Evolutionary conservation across 2,329 filamentous ascomycete genomes (phyloP).

Genomic region (Colletotrichum lini): DNA sequence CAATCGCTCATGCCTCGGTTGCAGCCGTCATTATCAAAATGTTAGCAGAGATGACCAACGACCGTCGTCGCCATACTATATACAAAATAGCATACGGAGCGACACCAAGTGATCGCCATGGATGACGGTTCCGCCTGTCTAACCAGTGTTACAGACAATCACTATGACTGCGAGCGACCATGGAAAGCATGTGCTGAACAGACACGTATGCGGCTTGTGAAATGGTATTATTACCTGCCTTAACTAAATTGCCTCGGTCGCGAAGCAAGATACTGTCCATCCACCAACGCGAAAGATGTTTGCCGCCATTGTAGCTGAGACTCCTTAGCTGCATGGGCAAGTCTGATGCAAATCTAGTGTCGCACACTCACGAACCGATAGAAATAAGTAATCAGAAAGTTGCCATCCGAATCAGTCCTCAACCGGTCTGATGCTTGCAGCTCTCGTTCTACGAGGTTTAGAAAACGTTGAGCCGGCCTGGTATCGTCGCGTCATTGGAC

Average conservation of each 20-base stretch:
- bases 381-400: slow-evolving; percentile 1
- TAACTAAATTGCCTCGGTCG: background rate
- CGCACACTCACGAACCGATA: slow-evolving; percentile 3
- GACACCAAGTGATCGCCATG: background rate
- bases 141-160: background rate
- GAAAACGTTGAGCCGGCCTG: slow-evolving; percentile 23
- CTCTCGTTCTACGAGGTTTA: slow-evolving; percentile 33
- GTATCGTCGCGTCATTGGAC: slow-evolving; percentile 36
- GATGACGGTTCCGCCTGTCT: background rate
- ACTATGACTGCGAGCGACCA: background rate
- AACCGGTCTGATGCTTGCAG: slow-evolving; percentile 38
- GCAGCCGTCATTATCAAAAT: background rate
- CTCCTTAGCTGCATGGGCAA: slow-evolving; percentile 14
- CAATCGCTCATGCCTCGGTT: background rate
- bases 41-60: background rate
- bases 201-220: background rate
- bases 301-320: slow-evolving; percentile 9
- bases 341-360: slow-evolving; percentile 40
- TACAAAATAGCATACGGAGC: no score
- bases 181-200: background rate
- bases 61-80: background rate
- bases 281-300: slow-evolving; percentile 11
- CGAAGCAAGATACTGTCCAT: slow-evolving; percentile 3
- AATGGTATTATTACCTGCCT: background rate
- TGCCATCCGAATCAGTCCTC: slow-evolving; percentile 20